Conservation (phyloP, 495 filamentous ascomycete genomes). For the Rostrohypoxylon terebratum region DNA sequence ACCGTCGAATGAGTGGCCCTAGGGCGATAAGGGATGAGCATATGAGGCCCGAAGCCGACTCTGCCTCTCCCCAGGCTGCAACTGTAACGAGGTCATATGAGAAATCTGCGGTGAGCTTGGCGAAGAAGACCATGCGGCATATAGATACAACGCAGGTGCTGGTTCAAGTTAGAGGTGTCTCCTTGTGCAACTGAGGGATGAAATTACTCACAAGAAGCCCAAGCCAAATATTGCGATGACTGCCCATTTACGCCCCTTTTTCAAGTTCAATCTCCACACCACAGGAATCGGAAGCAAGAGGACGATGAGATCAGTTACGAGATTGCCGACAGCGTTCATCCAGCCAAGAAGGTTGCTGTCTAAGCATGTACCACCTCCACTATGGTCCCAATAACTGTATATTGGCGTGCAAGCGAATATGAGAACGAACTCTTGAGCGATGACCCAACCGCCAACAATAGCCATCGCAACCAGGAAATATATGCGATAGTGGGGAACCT, state of each 20-base stretch:
- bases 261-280: conserved; percentile 58
- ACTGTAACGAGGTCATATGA: conserved; percentile 39
- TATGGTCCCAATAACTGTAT: conserved; percentile 55
- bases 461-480: conserved; percentile 31
- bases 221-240: conserved; percentile 58
- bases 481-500: conserved; percentile 37
- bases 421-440: conserved; percentile 37
- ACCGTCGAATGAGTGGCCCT: conserved; percentile 33
- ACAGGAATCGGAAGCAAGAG: conserved; percentile 65
- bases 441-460: conserved; percentile 33
- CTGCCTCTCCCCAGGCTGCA: conserved; percentile 40
- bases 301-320: conserved; percentile 63
- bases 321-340: conserved; percentile 63
- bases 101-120: conserved; percentile 20
- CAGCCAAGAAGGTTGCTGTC: conserved; percentile 61
- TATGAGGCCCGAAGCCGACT: conserved; percentile 38
- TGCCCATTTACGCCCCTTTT: conserved; percentile 52
- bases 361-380: conserved; percentile 52
- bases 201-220: conserved; percentile 49
- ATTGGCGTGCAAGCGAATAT: conserved; percentile 54
- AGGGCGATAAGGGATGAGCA: conserved; percentile 41
- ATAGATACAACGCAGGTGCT: conserved; percentile 45
- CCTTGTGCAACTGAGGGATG: background rate
- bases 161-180: conserved; percentile 8
- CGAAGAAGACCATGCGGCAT: conserved; percentile 44